Evolutionary conservation across 2,329 filamentous ascomycete genomes (phyloP).

Genomic region (Orbilia ellipsospora): DNA sequence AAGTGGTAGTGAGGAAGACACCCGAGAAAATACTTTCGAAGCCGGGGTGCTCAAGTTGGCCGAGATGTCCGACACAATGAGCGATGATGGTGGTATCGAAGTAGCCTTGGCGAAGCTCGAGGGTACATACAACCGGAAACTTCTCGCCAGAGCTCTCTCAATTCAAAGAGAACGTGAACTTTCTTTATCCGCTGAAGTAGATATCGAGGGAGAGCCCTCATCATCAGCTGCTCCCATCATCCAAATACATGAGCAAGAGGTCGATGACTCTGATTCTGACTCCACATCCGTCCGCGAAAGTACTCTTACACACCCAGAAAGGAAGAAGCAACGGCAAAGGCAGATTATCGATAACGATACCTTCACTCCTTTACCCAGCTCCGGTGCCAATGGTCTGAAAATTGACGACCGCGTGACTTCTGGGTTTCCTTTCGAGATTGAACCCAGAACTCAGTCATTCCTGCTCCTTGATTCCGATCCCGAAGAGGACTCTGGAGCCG

Average conservation of each 20-base stretch:
- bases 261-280: conserved; percentile 40
- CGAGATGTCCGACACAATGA: conserved; percentile 82
- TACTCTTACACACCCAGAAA: conserved; percentile 40
- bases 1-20: conserved; percentile 34
- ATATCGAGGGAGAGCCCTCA: conserved; percentile 6
- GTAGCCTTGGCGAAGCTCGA: conserved; percentile 93
- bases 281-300: conserved; percentile 23
- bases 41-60: conserved; percentile 87
- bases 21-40: conserved; percentile 76
- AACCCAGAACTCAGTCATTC: conserved; percentile 39
- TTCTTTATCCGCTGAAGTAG: conserved; percentile 9
- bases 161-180: conserved; percentile 50
- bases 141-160: conserved; percentile 44
- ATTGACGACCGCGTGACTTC: conserved; percentile 35
- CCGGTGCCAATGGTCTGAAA: conserved; percentile 42
- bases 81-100: conserved; percentile 87
- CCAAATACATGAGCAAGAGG: conserved; percentile 41
- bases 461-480: conserved; percentile 40
- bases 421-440: conserved; percentile 46
- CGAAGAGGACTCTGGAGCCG: conserved; percentile 7
- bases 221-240: conserved; percentile 29
- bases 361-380: conserved; percentile 38
- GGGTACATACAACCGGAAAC: conserved; percentile 77
- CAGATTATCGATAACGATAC: conserved; percentile 52
- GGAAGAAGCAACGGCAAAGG: conserved; percentile 48